These are phyloP conservation scores for Solanum chmielewskii DNA, from an alignment of 257 asterid genomes.

Conservation along the genomic window DNA sequence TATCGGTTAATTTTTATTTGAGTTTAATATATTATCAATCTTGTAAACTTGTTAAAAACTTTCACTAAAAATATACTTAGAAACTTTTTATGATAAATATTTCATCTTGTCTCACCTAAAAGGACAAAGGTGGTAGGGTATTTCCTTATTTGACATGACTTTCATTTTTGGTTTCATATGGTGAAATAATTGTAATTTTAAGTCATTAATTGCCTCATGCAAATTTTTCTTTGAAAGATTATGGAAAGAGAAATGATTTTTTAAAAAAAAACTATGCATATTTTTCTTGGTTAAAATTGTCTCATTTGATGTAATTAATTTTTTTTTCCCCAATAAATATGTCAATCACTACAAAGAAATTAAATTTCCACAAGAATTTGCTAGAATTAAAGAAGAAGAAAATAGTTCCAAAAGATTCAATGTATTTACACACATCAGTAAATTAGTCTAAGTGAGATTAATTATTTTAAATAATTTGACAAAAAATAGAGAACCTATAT, in stretches of 20 bases:
- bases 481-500: too few relatives aligned
- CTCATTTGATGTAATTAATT: not conserved
- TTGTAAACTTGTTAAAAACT: not conserved
- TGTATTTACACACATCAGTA: too few relatives aligned
- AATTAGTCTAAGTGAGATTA: too few relatives aligned
- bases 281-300: not conserved
- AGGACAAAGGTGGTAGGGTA: not conserved
- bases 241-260: not conserved
- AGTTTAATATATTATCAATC: not conserved
- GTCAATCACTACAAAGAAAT: not conserved
- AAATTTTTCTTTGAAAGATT: too few relatives aligned
- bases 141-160: too few relatives aligned
- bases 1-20: not conserved
- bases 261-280: not conserved
- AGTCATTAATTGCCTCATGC: not conserved
- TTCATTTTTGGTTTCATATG: not conserved
- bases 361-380: not conserved
- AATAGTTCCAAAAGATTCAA: too few relatives aligned
- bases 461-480: too few relatives aligned
- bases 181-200: not conserved
- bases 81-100: too few relatives aligned
- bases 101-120: not conserved
- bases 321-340: not conserved
- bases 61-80: too few relatives aligned
- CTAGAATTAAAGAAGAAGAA: not conserved